Percentiles rank a stretch among this genome's conserved stretches.
Conservation (phyloP, 768 basidiomycete genomes). For the Rubroboletus satanas region DNA sequence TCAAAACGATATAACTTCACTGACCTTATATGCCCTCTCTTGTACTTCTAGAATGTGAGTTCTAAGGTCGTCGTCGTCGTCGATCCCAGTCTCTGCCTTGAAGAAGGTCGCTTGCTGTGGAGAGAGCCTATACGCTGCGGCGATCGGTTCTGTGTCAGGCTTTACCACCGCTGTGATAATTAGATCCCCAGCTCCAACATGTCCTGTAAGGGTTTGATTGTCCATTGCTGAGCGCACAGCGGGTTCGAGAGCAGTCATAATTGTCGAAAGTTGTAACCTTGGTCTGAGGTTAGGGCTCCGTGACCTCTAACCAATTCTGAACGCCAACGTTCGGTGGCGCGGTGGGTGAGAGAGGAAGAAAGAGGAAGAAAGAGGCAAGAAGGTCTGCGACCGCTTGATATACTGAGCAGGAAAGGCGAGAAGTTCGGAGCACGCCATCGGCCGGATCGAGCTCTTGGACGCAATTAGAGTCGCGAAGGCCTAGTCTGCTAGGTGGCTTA, state of each 20-base stretch:
- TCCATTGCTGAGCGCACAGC: neutral
- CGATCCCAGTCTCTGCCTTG: slow-evolving; percentile 27
- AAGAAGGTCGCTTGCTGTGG: slow-evolving; percentile 24
- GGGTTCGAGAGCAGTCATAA: neutral
- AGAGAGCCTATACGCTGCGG: slow-evolving; percentile 1
- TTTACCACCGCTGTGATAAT: neutral
- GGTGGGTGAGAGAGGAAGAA: no score
- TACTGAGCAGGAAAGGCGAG: no score
- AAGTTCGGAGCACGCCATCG: no score
- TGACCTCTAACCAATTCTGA: no score
- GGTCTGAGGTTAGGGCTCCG: no score
- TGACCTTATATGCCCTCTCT: slow-evolving; percentile 29
- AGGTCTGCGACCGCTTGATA: no score
- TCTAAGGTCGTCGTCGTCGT: slow-evolving; percentile 24
- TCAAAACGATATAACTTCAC: neutral
- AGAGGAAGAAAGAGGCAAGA: no score
- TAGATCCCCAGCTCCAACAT: slow-evolving; percentile 6
- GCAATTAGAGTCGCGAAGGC: no score
- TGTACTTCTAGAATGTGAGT: slow-evolving; percentile 31
- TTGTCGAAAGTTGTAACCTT: no score
- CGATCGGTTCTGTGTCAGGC: neutral
- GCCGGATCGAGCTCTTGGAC: no score
- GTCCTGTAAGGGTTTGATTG: neutral
- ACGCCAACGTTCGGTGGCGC: no score
- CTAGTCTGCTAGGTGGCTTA: no score